Evolutionary conservation across 305 asterid species (phyloP), one percentile per base, ranked within the genome.

Genomic region (Ilex paraguariensis): DNA sequence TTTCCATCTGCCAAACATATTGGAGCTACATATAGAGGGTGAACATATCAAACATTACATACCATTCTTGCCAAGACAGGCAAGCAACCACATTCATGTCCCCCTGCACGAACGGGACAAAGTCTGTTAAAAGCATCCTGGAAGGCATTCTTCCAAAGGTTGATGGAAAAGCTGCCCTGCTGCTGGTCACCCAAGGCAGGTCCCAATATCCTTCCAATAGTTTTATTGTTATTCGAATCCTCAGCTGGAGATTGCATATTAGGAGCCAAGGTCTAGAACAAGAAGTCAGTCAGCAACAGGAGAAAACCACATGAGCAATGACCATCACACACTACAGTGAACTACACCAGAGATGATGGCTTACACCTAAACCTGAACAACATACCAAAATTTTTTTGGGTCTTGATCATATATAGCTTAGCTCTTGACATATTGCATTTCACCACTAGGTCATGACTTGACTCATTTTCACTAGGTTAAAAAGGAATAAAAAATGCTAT

Each of bases 61-160:
- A 89, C 98, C 91, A 88, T 87, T 75, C 87, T 85, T 59, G 95
- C 81, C 82, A 90, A 70, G 70, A 87, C 86, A 75, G 94, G 90
- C 82, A 92, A 81, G 81, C 98, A 90, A 67, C 98, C 98, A 67
- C 98, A 92, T 70, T 81, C 97, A 70, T 89, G 95, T 17, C 91
- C 90, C 68, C 77, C 91, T 54, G 90, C 93, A 63, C 92, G 88
- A 71, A 92, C 94, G 62, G 97, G 98, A 69, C 98, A 92, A 63
- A 92, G 95, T 77, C 97, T 82, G 69, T 61, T 82, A 57, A 84
- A 76, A 73, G 92, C 89, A 72, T 92, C 98, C 36, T 77, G 79
- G 77, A 92, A 92, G 60, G 95, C 97, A 81, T 81, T 75, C 60
- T 63, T 81, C 97, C 97, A 92, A 17, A 84, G 78, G 74, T 86